Base-by-base conservation (phyloP, 305 asterid genomes). In the Fraxinus latifolia region DNA sequence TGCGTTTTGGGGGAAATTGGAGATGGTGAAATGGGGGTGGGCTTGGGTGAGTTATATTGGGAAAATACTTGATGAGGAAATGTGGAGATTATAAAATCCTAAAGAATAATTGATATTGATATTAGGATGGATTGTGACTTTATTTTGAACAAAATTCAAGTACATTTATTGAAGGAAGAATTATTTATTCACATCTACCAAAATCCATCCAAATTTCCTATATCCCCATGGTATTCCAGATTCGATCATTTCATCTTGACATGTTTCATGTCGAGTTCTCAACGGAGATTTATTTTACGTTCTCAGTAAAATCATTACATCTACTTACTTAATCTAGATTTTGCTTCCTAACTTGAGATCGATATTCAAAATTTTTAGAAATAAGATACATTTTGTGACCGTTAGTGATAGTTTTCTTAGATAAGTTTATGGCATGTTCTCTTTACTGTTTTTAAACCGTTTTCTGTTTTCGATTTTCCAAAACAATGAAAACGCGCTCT, bases 1-100 rank as follows among this genome's bases (percentile, higher is more conserved):
- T 19, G 50, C 27, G 78, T 77, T 74, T 70, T 82, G 60, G 75
- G 33, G 62, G 53, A 74, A 77, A 77, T 79, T 76, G 72, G 85
- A 79, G 77, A 83, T 27, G 74, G 21, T 68, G 74, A 68, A 68
- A 67, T 23, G 55, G 74, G 31, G 32, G 3, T 60, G 71, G n/a
- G 14, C 14, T 50, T 14, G 60, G 60, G 60, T n/a, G 60, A 50
- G 60, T 14, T 47, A n/a, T n/a, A 9, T 39, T 39, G 50, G 50
- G 50, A 39, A 39, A 39, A 39, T 39, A 2, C 50, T 8, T 39
- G 50, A 39, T 39, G 50, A 39, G 50, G 14, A 9, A 5, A 36
- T 36, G 7, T 36, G 42, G 2, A 36, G 44, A 37, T 7, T 7
- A 37, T 7, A 42, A 42, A 44, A 44, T 47, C 3, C 5, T 0